These are phyloP conservation scores for Skeletonema menzelii DNA, from an alignment of 108 stramenopile genomes.

Conservation along the genomic window DNA sequence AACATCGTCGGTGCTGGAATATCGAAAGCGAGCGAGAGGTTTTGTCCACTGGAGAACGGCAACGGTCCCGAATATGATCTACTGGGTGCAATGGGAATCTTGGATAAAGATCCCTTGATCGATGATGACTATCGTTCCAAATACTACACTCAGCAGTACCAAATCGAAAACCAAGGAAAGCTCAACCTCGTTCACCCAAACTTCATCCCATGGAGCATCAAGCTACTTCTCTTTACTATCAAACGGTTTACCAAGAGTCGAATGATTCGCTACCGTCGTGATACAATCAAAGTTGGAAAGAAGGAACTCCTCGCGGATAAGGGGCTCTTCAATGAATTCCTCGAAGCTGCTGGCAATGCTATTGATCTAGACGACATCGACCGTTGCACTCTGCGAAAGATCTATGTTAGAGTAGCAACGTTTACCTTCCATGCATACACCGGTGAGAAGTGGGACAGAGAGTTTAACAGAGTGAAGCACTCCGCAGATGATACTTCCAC, in stretches of 20 bases:
- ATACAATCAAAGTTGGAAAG: neutral
- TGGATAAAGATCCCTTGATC: neutral
- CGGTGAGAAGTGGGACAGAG: neutral
- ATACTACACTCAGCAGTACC: neutral
- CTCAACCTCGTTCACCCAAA: neutral
- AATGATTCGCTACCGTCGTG: neutral
- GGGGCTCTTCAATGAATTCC: neutral
- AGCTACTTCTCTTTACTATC: neutral
- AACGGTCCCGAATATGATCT: neutral
- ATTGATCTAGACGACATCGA: neutral
- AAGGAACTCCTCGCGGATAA: neutral
- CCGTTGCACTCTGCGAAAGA: neutral
- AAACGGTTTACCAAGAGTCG: neutral
- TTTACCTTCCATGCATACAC: neutral
- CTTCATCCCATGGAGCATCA: neutral
- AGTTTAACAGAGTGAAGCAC: neutral
- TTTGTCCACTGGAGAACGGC: neutral
- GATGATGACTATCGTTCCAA: neutral
- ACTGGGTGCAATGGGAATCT: neutral
- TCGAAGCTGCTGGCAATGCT: neutral
- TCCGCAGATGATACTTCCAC: neutral
- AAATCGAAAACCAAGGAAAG: neutral
- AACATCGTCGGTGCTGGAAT: neutral
- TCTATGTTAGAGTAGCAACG: neutral
- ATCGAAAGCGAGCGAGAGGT: neutral